Percentiles rank a stretch among this genome's conserved stretches.
These are phyloP conservation scores for Rhizopogon sp. DNA, from an alignment of 768 basidiomycete genomes.

Conservation along the genomic window DNA sequence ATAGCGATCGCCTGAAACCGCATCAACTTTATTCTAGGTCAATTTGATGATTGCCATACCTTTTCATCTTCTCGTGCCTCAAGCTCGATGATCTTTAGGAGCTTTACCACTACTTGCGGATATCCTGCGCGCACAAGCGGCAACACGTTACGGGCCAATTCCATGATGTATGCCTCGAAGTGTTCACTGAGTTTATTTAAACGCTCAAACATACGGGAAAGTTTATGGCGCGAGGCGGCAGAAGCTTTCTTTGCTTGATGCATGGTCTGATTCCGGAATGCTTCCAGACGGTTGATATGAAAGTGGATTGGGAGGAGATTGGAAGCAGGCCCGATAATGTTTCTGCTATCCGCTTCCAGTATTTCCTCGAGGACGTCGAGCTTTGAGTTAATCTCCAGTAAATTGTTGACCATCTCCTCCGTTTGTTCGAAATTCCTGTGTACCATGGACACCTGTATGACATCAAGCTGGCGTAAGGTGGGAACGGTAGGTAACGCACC, in stretches of 20 bases:
- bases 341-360: conserved; percentile 66
- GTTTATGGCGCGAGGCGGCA: conserved; percentile 57
- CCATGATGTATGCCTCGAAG: conserved; percentile 83
- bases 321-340: conserved; percentile 82
- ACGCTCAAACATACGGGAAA: conserved; percentile 79
- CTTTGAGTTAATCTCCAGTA: conserved; percentile 87
- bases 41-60: conserved; percentile 36
- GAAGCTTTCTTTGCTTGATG: conserved; percentile 88
- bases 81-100: conserved; percentile 90
- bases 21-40: background rate
- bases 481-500: conserved; percentile 42
- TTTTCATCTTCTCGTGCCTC: conserved; percentile 95
- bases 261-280: conserved; percentile 92
- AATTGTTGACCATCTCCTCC: conserved; percentile 91
- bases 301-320: conserved; percentile 90
- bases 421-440: conserved; percentile 94
- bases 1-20: conserved; percentile 81
- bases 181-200: conserved; percentile 72
- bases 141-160: conserved; percentile 72
- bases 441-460: conserved; percentile 85
- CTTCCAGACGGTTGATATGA: conserved; percentile 87
- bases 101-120: conserved; percentile 81
- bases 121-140: conserved; percentile 76
- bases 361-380: conserved; percentile 75
- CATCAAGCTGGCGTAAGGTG: background rate